A percentile compares a stretch with the other conserved stretches of the same genome.
Conservation (phyloP, 306 rosid genomes). For the Citrullus amarus region DNA sequence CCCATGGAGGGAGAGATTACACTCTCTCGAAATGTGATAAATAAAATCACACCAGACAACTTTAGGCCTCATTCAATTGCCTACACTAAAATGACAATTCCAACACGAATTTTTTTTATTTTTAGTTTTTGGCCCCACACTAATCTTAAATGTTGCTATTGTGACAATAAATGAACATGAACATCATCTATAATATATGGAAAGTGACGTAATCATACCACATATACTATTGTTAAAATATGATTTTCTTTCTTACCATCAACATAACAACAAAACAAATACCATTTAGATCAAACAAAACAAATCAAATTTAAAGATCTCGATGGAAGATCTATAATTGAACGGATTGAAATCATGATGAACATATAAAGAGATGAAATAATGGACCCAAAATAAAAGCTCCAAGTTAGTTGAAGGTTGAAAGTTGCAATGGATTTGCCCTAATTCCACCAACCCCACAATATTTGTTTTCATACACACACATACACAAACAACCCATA, state of each 20-base stretch:
- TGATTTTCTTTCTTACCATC: background rate
- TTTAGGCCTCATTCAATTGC: too few species aligned
- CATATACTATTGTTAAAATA: background rate
- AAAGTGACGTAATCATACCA: background rate
- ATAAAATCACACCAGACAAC: too few species aligned
- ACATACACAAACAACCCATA: constrained; percentile 1
- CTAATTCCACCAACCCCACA: background rate
- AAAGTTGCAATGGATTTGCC: background rate
- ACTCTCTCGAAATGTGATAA: too few species aligned
- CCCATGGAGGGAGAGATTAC: too few species aligned
- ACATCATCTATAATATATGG: too few species aligned
- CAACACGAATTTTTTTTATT: too few species aligned
- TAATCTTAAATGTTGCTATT: too few species aligned
- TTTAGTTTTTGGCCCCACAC: too few species aligned
- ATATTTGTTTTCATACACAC: background rate
- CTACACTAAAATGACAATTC: too few species aligned
- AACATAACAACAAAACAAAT: background rate
- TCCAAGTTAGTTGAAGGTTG: background rate
- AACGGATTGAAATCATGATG: background rate
- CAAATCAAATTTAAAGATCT: background rate
- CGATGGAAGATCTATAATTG: background rate
- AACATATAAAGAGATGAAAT: background rate
- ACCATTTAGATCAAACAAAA: background rate
- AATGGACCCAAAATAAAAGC: background rate
- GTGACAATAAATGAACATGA: too few species aligned